Evolutionary conservation across 176 grass and related monocot species (phyloP).

Genomic region (Bromus sterilis): DNA sequence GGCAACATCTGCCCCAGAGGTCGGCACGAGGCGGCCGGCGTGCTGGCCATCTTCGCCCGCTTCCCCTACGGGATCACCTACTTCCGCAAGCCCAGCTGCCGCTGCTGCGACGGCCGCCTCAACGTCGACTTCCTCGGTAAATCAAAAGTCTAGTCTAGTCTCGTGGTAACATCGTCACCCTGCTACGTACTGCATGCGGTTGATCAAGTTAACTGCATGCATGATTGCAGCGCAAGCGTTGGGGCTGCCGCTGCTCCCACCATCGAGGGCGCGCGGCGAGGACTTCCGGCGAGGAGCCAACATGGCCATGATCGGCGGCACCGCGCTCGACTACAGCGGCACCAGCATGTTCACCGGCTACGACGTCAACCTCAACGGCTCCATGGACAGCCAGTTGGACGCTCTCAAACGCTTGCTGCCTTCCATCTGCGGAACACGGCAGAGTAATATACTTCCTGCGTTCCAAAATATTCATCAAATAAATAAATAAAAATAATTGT

Average conservation of each 20-base stretch:
- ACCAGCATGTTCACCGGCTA: background rate
- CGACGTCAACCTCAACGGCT: background rate
- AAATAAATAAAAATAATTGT: no score
- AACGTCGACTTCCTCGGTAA: background rate
- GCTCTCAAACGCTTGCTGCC: background rate
- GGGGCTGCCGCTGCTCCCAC: background rate
- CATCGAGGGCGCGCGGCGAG: background rate
- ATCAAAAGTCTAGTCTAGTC: background rate
- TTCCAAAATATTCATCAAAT: no score
- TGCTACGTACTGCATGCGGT: no score
- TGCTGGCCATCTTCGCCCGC: background rate
- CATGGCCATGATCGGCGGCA: background rate
- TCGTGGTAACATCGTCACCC: no score
- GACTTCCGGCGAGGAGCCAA: background rate
- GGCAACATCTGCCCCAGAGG: background rate
- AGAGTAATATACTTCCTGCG: no score
- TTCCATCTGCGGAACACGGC: background rate
- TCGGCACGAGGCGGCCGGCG: background rate
- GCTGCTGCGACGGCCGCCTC: background rate
- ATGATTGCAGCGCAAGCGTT: background rate
- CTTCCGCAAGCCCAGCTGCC: background rate
- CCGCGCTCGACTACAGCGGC: background rate
- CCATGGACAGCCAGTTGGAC: background rate
- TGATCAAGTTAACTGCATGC: background rate
- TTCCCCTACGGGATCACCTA: background rate